Evolutionary conservation across 176 grass and related monocot species (phyloP), one percentile per base, ranked within the genome.

Genomic region (Typha latifolia): DNA sequence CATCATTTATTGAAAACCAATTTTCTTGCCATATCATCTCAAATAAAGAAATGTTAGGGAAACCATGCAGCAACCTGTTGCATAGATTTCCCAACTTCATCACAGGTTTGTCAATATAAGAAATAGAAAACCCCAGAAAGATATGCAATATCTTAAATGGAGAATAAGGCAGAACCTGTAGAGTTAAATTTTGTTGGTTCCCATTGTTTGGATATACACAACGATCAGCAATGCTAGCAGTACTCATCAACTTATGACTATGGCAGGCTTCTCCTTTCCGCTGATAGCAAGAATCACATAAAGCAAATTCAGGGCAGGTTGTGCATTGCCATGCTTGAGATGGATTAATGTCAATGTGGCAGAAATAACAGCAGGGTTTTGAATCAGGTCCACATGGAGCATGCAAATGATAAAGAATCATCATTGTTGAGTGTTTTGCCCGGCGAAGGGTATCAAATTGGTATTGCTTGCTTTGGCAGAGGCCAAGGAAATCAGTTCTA

Each of bases 401-500:
- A 77, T 92, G 93, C 55, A 97, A 85, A 66, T 86, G 81, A 89
- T 92, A 84, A 51, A 97, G 75, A 62, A 97, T 86, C 93, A 97
- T 97, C 88, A 92, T 87, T 70, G 93, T 91, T 14, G 93, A 89
- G 61, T 97, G 93, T 32, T 97, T 97, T 69, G 93, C 93, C 12
- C 93, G 80, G 56, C 93, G 80, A 20, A 97, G 85, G 51, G 85
- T 92, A 81, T 97, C 93, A 86, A 91, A 97, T 64, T 97, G 93
- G 70, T 87, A 97, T 62, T 77, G 80, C 21, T 82, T 89, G 64
- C 77, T 84, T 74, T 97, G 93, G 71, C 93, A 97, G 32, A 89
- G 78, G 62, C 80, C 77, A 69, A 97, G 70, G 81, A 97, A 88
- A 59, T 85, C 93, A 12, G 80, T 82, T 80, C 93, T 86, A 49